phyloP scores from a whole-genome alignment of 352 stramenopile species.

The Globisporangium middletonii region DNA sequence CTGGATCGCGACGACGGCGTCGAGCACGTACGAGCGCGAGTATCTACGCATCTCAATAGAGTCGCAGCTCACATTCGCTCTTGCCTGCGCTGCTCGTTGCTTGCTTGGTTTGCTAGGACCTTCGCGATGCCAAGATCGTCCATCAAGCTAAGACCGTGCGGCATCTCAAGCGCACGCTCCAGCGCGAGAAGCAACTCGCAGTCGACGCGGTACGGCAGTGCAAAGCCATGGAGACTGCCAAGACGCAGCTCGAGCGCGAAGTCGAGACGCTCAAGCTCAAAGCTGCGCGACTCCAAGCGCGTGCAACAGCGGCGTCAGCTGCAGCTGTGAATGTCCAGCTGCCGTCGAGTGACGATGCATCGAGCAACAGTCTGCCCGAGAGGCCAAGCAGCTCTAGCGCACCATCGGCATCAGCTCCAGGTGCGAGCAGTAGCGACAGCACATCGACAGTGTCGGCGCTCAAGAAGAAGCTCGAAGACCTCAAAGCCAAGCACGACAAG shows the following conservation, averaged over 20 bases:
- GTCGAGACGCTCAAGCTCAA: slow-evolving; percentile 60
- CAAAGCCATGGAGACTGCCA: slow-evolving; percentile 27
- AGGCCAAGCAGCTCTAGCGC: slow-evolving; percentile 2
- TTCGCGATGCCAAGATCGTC: slow-evolving; percentile 74
- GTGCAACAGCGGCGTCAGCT: slow-evolving; percentile 16
- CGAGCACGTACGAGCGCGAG: slow-evolving; percentile 36
- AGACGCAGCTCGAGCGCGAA: slow-evolving; percentile 43
- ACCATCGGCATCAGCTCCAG: slow-evolving; percentile 1
- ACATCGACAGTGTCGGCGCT: neutral
- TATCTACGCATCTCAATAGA: too few species aligned
- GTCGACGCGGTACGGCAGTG: slow-evolving; percentile 30
- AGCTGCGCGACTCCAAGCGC: slow-evolving; percentile 40
- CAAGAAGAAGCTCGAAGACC: slow-evolving; percentile 56
- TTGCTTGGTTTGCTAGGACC: slow-evolving; percentile 29
- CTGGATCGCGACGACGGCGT: slow-evolving; percentile 43
- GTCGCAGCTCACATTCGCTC: neutral
- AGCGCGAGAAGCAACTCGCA: slow-evolving; percentile 53
- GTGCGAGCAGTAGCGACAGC: neutral
- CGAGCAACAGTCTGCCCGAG: neutral
- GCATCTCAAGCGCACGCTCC: slow-evolving; percentile 44
- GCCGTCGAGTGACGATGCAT: neutral
- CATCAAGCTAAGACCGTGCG: slow-evolving; percentile 69
- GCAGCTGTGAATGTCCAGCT: neutral
- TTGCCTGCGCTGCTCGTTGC: neutral
- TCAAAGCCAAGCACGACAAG: slow-evolving; percentile 50